phyloP scores from a whole-genome alignment of 164 flowering plant species.

The Sedum album region DNA sequence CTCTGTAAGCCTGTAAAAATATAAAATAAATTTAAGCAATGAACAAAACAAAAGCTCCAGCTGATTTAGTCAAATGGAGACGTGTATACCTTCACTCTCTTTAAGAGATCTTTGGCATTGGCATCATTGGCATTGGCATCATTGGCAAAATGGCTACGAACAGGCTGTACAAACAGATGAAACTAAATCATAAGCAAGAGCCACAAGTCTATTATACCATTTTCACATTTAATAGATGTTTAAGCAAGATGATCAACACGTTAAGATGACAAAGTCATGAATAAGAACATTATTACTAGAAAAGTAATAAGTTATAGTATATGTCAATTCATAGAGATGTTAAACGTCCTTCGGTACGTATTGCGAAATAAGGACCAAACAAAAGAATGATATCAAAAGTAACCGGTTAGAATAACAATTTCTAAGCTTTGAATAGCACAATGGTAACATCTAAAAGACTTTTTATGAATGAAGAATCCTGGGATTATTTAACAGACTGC shows the following conservation, averaged over 20 bases:
- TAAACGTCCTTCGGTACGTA: too few species aligned
- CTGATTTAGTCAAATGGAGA: neutral
- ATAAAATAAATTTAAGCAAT: neutral
- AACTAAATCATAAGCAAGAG: neutral
- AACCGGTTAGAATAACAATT: too few species aligned
- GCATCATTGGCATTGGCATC: too few species aligned
- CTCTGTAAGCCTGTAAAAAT: conserved; percentile 40
- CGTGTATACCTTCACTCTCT: conserved; percentile 53
- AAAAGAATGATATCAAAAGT: too few species aligned
- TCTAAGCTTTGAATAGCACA: too few species aligned
- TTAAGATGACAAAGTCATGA: too few species aligned
- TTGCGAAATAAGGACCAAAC: too few species aligned
- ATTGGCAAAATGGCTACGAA: conserved; percentile 53
- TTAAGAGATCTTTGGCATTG: conserved; percentile 49
- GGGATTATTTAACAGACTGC: neutral
- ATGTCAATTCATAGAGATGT: too few species aligned
- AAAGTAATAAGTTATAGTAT: too few species aligned
- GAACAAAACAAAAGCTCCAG: neutral
- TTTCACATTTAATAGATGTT: too few species aligned
- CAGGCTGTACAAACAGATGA: conserved; percentile 43
- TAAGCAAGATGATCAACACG: too few species aligned
- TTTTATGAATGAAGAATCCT: neutral
- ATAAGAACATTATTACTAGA: too few species aligned
- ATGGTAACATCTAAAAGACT: neutral
- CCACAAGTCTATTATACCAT: neutral